Conservation (phyloP, 2,329 filamentous ascomycete species). For the Clonostachys solani region DNA sequence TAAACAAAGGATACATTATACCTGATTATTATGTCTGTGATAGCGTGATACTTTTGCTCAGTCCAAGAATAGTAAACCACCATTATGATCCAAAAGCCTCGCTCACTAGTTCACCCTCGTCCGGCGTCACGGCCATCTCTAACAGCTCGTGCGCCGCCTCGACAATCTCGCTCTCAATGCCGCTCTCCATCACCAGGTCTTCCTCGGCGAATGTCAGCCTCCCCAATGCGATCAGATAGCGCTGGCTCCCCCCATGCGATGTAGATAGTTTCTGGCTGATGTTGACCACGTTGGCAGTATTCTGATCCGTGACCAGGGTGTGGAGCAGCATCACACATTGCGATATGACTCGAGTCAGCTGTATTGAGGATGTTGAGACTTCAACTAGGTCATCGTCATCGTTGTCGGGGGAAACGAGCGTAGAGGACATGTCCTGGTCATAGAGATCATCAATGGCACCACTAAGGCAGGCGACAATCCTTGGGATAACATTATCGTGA, state of each 20-base stretch:
- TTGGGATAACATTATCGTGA: slow-evolving; percentile 67
- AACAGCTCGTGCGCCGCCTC: slow-evolving; percentile 80
- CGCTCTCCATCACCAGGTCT: slow-evolving; percentile 70
- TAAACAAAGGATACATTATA: too few relatives aligned
- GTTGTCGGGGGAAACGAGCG: slow-evolving; percentile 15
- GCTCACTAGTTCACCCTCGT: slow-evolving; percentile 47
- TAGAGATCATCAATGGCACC: slow-evolving; percentile 72
- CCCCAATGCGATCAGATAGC: slow-evolving; percentile 76
- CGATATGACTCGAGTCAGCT: slow-evolving; percentile 41
- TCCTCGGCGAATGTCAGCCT: slow-evolving; percentile 82
- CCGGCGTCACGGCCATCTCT: slow-evolving; percentile 75
- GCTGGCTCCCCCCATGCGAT: slow-evolving; percentile 70
- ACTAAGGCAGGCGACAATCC: slow-evolving; percentile 63
- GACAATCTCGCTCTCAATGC: slow-evolving; percentile 72
- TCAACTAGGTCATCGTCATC: slow-evolving; percentile 1
- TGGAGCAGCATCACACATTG: slow-evolving; percentile 46
- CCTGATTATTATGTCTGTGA: too few relatives aligned
- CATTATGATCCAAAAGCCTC: slow-evolving; percentile 24
- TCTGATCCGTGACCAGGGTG: slow-evolving; percentile 42
- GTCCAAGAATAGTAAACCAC: too few relatives aligned
- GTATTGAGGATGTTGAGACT: slow-evolving; percentile 9
- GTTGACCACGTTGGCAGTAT: slow-evolving; percentile 44
- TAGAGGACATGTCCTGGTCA: slow-evolving; percentile 42
- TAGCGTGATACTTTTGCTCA: too few relatives aligned
- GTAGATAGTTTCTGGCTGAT: slow-evolving; percentile 68